Evolutionary conservation across 2,329 filamentous ascomycete species (phyloP).

Genomic region (Drechslerella coelobrocha): DNA sequence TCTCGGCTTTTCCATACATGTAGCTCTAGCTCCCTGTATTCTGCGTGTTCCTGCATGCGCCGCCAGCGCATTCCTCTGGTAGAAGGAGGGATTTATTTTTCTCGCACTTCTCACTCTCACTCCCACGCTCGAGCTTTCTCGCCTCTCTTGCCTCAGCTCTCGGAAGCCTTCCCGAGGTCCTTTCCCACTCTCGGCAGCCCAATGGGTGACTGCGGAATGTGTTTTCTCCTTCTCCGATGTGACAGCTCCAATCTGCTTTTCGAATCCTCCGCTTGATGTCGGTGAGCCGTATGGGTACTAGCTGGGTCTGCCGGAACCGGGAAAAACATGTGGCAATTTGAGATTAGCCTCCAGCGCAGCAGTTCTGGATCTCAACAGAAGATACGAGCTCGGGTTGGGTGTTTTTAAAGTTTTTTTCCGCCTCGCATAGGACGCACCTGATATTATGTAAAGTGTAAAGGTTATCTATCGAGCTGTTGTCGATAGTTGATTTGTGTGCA

Average conservation of each 20-base stretch:
- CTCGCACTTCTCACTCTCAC: constrained; percentile 6
- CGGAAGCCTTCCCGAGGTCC: constrained; percentile 33
- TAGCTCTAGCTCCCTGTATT: constrained; percentile 9
- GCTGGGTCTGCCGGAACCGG: constrained; percentile 22
- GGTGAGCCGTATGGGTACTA: not conserved
- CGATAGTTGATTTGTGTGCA: too few relatives aligned
- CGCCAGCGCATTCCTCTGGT: constrained; percentile 32
- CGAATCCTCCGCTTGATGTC: constrained; percentile 14
- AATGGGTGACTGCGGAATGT: constrained; percentile 21
- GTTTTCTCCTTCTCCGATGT: constrained; percentile 34
- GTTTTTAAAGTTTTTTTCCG: constrained; percentile 18
- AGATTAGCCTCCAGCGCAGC: constrained; percentile 16
- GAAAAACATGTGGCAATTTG: constrained; percentile 18
- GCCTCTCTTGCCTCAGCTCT: constrained; percentile 34
- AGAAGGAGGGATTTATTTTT: constrained; percentile 1
- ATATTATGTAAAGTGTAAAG: too few relatives aligned
- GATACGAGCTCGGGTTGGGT: constrained; percentile 31
- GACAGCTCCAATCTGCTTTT: constrained; percentile 27
- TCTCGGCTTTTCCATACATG: not conserved
- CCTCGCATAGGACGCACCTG: too few relatives aligned
- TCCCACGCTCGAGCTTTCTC: constrained; percentile 15
- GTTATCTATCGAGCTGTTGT: too few relatives aligned
- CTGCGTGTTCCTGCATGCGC: constrained; percentile 39
- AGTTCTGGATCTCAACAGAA: not conserved
- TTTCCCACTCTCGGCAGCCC: constrained; percentile 16